These are phyloP conservation scores for Lachnellula hyalina DNA, from an alignment of 2,329 filamentous ascomycete species.

Conservation along the genomic window DNA sequence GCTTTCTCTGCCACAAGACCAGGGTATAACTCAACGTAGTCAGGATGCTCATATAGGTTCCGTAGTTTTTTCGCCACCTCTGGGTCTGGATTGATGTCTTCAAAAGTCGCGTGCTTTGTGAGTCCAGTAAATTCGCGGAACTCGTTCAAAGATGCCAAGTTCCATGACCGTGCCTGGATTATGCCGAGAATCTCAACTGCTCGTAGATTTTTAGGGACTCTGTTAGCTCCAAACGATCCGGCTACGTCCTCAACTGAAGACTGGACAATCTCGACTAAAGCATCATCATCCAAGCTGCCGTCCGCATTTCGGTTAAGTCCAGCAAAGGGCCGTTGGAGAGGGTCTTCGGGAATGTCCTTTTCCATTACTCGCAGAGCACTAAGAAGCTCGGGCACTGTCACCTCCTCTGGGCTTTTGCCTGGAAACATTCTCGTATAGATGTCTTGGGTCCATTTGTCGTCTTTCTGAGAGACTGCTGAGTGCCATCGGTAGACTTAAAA, in stretches of 20 bases:
- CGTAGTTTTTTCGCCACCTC: conserved; percentile 60
- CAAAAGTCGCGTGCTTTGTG: conserved; percentile 69
- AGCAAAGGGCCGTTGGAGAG: conserved; percentile 62
- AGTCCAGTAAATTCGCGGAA: conserved; percentile 79
- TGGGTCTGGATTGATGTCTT: conserved; percentile 77
- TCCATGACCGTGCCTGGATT: conserved; percentile 70
- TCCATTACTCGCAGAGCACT: conserved; percentile 60
- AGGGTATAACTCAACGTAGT: conserved; percentile 63
- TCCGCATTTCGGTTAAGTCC: conserved; percentile 58
- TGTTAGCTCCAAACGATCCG: conserved; percentile 63
- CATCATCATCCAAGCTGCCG: conserved; percentile 69
- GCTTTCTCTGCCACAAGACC: conserved; percentile 58
- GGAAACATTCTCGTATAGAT: conserved; percentile 58
- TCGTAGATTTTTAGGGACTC: conserved; percentile 68
- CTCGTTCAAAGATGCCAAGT: conserved; percentile 69
- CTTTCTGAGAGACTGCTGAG: conserved; percentile 67
- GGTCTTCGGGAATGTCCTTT: conserved; percentile 56
- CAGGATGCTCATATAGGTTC: conserved; percentile 56
- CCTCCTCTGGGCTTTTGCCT: conserved; percentile 44
- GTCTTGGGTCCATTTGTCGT: conserved; percentile 75
- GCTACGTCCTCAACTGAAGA: conserved; percentile 72
- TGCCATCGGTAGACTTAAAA: conserved; percentile 70
- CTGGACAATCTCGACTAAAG: conserved; percentile 64
- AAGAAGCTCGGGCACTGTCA: conserved; percentile 57
- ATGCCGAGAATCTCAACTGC: conserved; percentile 78